Percentiles rank a stretch among this genome's conserved stretches.
These are phyloP conservation scores for Aspergillus carlsbadensis DNA, from an alignment of 495 filamentous ascomycete species.

Conservation along the genomic window DNA sequence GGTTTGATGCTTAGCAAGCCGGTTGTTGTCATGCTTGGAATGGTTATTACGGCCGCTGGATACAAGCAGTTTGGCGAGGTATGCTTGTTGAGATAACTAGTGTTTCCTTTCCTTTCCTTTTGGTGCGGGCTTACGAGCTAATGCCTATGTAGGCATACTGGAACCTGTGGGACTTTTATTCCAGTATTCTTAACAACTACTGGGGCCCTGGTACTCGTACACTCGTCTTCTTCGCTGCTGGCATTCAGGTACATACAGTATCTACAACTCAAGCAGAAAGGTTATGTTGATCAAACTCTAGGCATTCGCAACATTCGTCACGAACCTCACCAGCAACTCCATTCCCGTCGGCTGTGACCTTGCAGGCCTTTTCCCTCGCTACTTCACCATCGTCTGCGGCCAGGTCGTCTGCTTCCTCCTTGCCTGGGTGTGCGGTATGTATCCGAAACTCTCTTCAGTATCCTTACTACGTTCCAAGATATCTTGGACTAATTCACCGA, in stretches of 20 bases:
- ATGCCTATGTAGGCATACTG: not conserved
- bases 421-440: slow-evolving; percentile 4
- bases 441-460: not conserved
- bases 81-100: too few species aligned
- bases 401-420: slow-evolving; percentile 5
- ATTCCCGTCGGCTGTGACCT: slow-evolving; percentile 3
- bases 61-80: slow-evolving; percentile 6
- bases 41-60: slow-evolving; percentile 1
- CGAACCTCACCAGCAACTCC: slow-evolving; percentile 3
- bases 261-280: too few species aligned
- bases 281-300: not conserved
- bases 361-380: not conserved
- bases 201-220: not conserved
- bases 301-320: slow-evolving; percentile 5
- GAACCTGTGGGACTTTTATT: slow-evolving; percentile 8
- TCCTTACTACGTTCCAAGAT: not conserved
- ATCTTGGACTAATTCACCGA: not conserved
- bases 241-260: slow-evolving; percentile 2
- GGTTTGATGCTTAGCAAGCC: slow-evolving; percentile 4
- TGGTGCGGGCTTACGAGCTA: too few species aligned
- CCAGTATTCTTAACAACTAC: slow-evolving; percentile 4
- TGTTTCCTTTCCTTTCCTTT: too few species aligned
- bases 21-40: not conserved
- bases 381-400: slow-evolving; percentile 6
- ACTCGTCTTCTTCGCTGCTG: slow-evolving; percentile 2